Percentiles rank a stretch among this genome's conserved stretches.
These are phyloP conservation scores for Blechomonas ayalai DNA, from an alignment of 208 protist species.

Conservation along the genomic window DNA sequence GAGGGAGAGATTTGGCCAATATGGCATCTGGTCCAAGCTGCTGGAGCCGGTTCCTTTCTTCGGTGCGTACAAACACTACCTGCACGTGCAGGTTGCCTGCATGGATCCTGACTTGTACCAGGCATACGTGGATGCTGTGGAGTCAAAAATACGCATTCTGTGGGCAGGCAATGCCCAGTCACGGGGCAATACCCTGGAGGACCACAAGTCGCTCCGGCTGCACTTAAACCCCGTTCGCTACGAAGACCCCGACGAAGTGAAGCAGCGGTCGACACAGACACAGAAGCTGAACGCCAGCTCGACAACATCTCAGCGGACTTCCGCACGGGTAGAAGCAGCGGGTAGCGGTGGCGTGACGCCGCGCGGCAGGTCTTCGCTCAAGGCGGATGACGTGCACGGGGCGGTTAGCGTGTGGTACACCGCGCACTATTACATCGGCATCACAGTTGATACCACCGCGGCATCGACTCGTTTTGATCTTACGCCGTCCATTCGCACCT, in stretches of 20 bases:
- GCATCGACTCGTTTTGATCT: slow-evolving; percentile 53
- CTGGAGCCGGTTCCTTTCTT: slow-evolving; percentile 79
- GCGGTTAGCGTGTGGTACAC: slow-evolving; percentile 27
- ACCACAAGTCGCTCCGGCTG: slow-evolving; percentile 58
- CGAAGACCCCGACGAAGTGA: slow-evolving; percentile 72
- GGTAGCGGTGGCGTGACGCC: too few species aligned
- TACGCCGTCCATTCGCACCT: slow-evolving; percentile 51
- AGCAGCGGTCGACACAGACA: slow-evolving; percentile 33
- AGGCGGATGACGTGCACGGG: too few species aligned
- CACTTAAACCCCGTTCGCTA: slow-evolving; percentile 71
- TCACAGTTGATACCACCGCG: slow-evolving; percentile 59
- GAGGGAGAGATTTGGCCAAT: slow-evolving; percentile 38
- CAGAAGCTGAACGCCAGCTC: too few species aligned
- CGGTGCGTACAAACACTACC: slow-evolving; percentile 72
- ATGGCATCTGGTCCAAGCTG: slow-evolving; percentile 76
- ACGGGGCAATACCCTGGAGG: slow-evolving; percentile 68
- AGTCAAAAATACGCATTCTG: slow-evolving; percentile 79
- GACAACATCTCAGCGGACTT: background rate
- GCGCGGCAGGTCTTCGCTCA: too few species aligned
- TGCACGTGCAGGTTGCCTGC: slow-evolving; percentile 74
- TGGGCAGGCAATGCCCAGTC: slow-evolving; percentile 72
- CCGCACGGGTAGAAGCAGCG: too few species aligned
- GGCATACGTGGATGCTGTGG: slow-evolving; percentile 80
- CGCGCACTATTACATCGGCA: slow-evolving; percentile 81
- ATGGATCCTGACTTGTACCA: slow-evolving; percentile 69